Base-by-base conservation (phyloP, 2,329 filamentous ascomycete genomes). In the Pleomassaria siparia region DNA sequence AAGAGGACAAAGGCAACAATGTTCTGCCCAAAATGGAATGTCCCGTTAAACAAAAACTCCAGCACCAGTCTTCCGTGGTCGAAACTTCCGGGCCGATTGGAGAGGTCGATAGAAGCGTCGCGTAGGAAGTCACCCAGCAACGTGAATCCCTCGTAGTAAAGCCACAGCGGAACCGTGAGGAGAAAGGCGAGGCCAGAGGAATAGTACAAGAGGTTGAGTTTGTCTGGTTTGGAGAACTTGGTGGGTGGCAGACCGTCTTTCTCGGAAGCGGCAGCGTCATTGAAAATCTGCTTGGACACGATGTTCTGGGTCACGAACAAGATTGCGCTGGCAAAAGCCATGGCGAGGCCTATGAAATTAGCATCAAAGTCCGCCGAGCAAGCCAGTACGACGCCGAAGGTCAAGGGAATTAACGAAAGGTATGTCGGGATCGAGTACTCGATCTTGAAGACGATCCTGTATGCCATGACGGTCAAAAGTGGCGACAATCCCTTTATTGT, bases 281-380 rank as follows among this genome's bases (percentile, higher is more conserved):
- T 99, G 78, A 99, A 99, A 9, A 99, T 84, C 56, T 90, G 89
- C 73, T 99, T 99, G 16, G 92, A 97, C 57, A 96, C 95, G 47
- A 99, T 99, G 67, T 99, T 99, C 67, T 99, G 94, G 0, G 91
- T 94, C 28, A 99, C 94, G 66, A 99, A 99, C 55, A 97, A 87
- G 46, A 97, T 77, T 7, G 94, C 90, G n/a, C 90, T 91, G 26
- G 89, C 76, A 29, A 99, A 86, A 3, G 94, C 91, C 63, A 91
- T 92, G 10, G 92, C 63, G 15, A 99, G 87, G n/a, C 94, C 94
- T 43, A 94, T 80, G 53, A 96, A 81, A 65, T 99, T 91, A 24
- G 89, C 92, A 18, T 84, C 87, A 60, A 95, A 91, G 64, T 91
- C 90, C 11, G 91, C 89, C 1, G 92, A 96, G 71, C 94, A 99